These are phyloP conservation scores for Musa acuminata DNA, from an alignment of 176 grass and related monocot species.

Conservation along the genomic window DNA sequence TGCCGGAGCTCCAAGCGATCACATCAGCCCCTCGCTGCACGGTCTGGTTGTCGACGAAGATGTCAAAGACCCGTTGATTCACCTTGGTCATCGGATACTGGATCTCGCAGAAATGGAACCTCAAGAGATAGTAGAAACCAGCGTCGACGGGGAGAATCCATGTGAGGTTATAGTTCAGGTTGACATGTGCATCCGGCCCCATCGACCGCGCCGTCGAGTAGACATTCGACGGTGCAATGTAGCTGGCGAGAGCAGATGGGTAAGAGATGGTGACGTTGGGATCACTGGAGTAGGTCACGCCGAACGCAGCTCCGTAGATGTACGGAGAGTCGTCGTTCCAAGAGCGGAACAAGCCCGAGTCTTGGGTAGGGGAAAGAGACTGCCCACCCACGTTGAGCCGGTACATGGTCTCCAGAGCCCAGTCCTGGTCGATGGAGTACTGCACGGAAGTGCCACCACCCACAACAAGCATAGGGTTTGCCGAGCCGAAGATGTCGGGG, in stretches of 20 bases:
- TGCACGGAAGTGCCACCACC: not conserved
- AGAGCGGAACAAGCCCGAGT: slow-evolving; percentile 39
- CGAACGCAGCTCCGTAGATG: slow-evolving; percentile 20
- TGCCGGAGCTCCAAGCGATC: slow-evolving; percentile 33
- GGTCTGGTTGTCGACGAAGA: slow-evolving; percentile 62
- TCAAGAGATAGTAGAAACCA: slow-evolving; percentile 43
- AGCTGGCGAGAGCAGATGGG: slow-evolving; percentile 14
- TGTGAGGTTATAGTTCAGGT: slow-evolving; percentile 73
- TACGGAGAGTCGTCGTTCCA: slow-evolving; percentile 37
- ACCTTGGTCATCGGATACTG: slow-evolving; percentile 39
- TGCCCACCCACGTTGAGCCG: slow-evolving; percentile 62
- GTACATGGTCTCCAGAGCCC: slow-evolving; percentile 47
- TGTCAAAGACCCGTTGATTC: slow-evolving; percentile 52
- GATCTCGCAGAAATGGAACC: slow-evolving; percentile 86
- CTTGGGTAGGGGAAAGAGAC: slow-evolving; percentile 16
- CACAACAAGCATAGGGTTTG: slow-evolving; percentile 3
- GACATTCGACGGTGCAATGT: slow-evolving; percentile 38
- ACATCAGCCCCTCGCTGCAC: slow-evolving; percentile 39
- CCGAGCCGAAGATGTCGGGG: slow-evolving; percentile 33
- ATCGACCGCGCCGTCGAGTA: slow-evolving; percentile 65
- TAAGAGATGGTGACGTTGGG: slow-evolving; percentile 35
- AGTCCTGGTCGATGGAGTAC: not conserved
- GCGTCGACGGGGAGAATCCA: slow-evolving; percentile 57
- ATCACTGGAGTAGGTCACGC: slow-evolving; percentile 34
- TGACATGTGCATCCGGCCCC: slow-evolving; percentile 40